Conservation (phyloP, 2,329 filamentous ascomycete genomes). For the Penicillium sp. region DNA sequence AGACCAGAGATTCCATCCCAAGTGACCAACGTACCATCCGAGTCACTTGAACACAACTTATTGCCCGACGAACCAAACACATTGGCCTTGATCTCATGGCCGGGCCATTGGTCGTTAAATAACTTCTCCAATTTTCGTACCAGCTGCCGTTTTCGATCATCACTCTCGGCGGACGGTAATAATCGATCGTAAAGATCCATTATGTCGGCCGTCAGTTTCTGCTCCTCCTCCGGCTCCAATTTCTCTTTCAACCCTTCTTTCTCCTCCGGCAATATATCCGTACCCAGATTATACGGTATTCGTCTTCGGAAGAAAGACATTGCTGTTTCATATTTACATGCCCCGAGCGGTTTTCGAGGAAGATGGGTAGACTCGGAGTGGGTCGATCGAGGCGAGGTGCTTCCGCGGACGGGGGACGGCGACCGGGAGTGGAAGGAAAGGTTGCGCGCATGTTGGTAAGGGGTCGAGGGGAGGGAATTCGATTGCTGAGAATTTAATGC, state of each 20-base stretch:
- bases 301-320: conserved; percentile 77
- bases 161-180: conserved; percentile 77
- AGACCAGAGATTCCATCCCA: neutral
- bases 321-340: conserved; percentile 87
- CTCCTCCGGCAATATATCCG: conserved; percentile 71
- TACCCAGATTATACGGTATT: conserved; percentile 90
- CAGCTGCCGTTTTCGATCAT: conserved; percentile 71
- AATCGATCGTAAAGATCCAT: conserved; percentile 80
- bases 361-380: conserved; percentile 84
- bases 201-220: conserved; percentile 77
- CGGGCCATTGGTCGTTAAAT: conserved; percentile 89
- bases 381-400: conserved; percentile 84
- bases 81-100: conserved; percentile 82
- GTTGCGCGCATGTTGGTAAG: conserved; percentile 81
- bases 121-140: conserved; percentile 86
- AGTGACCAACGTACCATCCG: conserved; percentile 69
- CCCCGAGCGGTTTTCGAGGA: conserved; percentile 64
- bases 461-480: conserved; percentile 89
- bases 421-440: conserved; percentile 76
- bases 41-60: conserved; percentile 89
- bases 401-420: conserved; percentile 75
- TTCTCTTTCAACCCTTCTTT: conserved; percentile 68
- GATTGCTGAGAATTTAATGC: conserved; percentile 66
- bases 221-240: conserved; percentile 71
- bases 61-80: conserved; percentile 99